Evolutionary conservation across 2,329 filamentous ascomycete species (phyloP), one percentile per base, ranked within the genome.

Genomic region (Penicillium italicum): DNA sequence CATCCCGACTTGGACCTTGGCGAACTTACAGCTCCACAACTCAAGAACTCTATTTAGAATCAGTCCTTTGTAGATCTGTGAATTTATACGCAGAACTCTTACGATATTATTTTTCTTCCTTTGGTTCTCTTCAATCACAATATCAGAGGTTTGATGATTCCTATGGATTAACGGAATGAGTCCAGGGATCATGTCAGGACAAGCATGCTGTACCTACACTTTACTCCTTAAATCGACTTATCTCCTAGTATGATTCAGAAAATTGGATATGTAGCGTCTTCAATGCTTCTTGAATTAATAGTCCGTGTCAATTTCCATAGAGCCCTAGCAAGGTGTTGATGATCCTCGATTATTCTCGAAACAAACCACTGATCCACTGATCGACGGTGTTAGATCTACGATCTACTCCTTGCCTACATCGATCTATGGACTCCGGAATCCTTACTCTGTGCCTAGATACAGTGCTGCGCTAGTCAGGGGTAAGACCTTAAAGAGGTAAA

Each of bases 1-100:
- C 60, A 66, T 65, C 65, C 62, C 61, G 62, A 60, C 41, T n/a
- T 41, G 30, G 40, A 37, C 16, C 41, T 55, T 58, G 51, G n/a
- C 58, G 10, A 53, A 42, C 37, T 49, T n/a, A 42, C 31, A 16
- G n/a, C 6, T 14, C 12, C 12, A 34, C 12, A 11, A 22, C n/a
- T 26, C 22, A 18, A n/a, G 20, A 26, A 26, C 30, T 36, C 11
- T 20, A 33, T 18, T 22, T 22, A n/a, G 11, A 9, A 48, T 18
- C 45, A 18, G 14, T 9, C 30, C 31, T 2, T 18, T 1, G 18
- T 34, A 30, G 20, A 48, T 49, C 36, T 28, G 11, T 31, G 11
- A 20, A 43, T 34, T n/a, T 45, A 41, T 48, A 34, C 41, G 18
- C 14, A 8, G n/a, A n/a, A 14, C 7, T 12, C 9, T 8, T 36